Percentiles rank a stretch among this genome's conserved stretches.
phyloP scores from a whole-genome alignment of 371 early-diverging fungal species.

The Amoeboradix gromovi region DNA sequence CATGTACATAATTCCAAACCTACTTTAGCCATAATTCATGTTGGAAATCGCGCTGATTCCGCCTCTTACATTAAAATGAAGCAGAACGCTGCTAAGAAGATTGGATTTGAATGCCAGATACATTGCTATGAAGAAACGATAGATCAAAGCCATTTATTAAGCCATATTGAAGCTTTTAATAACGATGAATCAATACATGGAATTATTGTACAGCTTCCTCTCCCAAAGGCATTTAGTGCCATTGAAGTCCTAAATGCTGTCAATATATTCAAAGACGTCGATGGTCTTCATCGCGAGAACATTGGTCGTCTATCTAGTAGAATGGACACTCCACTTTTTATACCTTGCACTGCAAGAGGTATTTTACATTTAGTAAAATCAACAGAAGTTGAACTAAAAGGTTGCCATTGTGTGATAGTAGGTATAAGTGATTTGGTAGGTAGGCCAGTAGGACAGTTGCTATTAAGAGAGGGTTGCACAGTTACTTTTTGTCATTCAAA shows the following conservation, averaged over 20 bases:
- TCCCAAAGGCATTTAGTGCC: constrained; percentile 52
- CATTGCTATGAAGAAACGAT: constrained; percentile 1
- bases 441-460: constrained; percentile 48
- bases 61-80: constrained; percentile 68
- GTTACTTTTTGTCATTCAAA: constrained; percentile 68
- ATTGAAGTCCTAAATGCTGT: constrained; percentile 46
- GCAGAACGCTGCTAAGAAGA: constrained; percentile 46
- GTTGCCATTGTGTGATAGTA: constrained; percentile 57
- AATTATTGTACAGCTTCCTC: constrained; percentile 73
- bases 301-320: constrained; percentile 62
- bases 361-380: constrained; percentile 45
- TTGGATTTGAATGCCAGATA: constrained; percentile 11
- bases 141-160: constrained; percentile 14
- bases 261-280: constrained; percentile 61
- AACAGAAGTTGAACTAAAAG: constrained; percentile 28
- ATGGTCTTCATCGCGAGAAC: constrained; percentile 71
- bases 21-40: constrained; percentile 55
- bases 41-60: constrained; percentile 68
- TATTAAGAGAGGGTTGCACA: constrained; percentile 46
- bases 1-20: constrained; percentile 14
- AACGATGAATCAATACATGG: constrained; percentile 47
- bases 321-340: constrained; percentile 36
- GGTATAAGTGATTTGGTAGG: constrained; percentile 85
- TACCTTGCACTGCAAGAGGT: constrained; percentile 79
- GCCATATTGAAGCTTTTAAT: constrained; percentile 31